These are phyloP conservation scores for Metschnikowia proteae DNA, from an alignment of 805 yeast genomes.

Conservation along the genomic window DNA sequence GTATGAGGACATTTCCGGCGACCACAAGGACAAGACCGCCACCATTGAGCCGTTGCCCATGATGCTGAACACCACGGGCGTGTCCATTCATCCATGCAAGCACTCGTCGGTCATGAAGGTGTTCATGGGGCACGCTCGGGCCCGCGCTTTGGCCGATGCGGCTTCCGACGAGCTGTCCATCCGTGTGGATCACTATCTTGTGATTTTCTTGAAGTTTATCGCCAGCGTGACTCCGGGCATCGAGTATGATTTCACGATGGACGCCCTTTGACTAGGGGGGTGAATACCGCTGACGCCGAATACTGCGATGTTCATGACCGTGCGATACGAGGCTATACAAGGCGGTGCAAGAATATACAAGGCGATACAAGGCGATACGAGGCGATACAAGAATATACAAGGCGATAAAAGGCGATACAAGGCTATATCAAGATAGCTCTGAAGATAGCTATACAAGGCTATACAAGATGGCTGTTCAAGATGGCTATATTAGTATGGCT, in stretches of 20 bases:
- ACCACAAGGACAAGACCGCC: conserved; percentile 92
- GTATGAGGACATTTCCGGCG: conserved; percentile 92
- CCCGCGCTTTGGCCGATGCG: conserved; percentile 18
- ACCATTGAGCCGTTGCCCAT: conserved; percentile 94
- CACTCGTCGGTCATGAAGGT: conserved; percentile 95
- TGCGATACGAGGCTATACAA: no score
- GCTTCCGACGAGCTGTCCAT: conserved; percentile 39
- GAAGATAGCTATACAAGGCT: no score
- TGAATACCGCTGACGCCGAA: no score
- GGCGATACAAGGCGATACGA: no score
- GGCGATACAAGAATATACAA: no score
- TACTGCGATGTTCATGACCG: no score
- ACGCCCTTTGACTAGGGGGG: conserved; percentile 53
- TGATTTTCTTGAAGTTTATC: conserved; percentile 87
- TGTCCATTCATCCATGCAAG: conserved; percentile 93
- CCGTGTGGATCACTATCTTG: conserved; percentile 85
- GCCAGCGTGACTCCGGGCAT: conserved; percentile 97
- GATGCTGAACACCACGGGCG: conserved; percentile 65
- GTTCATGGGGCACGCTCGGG: conserved; percentile 66
- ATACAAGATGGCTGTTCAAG: no score
- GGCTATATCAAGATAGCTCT: no score
- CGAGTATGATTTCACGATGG: conserved; percentile 98
- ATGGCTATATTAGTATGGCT: no score
- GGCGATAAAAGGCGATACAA: no score
- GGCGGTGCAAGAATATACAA: no score